Conservation (phyloP, 1,284 basidiomycete species). For the Irpex sp. region DNA sequence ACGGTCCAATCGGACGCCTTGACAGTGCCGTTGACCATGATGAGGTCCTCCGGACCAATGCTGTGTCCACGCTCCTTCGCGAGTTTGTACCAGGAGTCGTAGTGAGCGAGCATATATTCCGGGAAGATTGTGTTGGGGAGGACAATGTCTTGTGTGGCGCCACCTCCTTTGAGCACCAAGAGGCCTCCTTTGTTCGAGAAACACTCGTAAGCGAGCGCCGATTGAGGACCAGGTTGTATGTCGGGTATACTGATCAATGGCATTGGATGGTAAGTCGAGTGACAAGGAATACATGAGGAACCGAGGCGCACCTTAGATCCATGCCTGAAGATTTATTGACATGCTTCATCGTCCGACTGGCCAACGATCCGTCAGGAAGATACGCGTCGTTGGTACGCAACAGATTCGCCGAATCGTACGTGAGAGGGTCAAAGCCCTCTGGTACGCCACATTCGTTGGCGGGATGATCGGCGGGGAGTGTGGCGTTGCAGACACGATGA, state of each 20-base stretch:
- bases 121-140: not conserved
- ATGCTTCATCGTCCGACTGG: not conserved
- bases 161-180: not conserved
- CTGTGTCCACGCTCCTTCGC: not conserved
- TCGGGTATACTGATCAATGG: not conserved
- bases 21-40: conserved; percentile 10
- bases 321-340: not conserved
- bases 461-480: not conserved
- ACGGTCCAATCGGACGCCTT: conserved; percentile 15
- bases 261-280: not conserved
- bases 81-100: conserved; percentile 9
- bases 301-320: not conserved
- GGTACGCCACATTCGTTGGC: conserved; percentile 5
- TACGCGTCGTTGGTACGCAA: not conserved
- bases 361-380: not conserved
- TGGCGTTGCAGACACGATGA: conserved; percentile 16
- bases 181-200: conserved; percentile 1
- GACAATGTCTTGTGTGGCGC: not conserved
- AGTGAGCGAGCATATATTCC: conserved; percentile 7
- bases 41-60: conserved; percentile 7
- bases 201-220: not conserved
- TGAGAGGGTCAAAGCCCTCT: not conserved
- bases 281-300: not conserved
- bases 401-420: not conserved
- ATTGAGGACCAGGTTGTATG: not conserved